These are phyloP conservation scores for Myxozyma geophila DNA, from an alignment of 805 yeast species.

Conservation along the genomic window DNA sequence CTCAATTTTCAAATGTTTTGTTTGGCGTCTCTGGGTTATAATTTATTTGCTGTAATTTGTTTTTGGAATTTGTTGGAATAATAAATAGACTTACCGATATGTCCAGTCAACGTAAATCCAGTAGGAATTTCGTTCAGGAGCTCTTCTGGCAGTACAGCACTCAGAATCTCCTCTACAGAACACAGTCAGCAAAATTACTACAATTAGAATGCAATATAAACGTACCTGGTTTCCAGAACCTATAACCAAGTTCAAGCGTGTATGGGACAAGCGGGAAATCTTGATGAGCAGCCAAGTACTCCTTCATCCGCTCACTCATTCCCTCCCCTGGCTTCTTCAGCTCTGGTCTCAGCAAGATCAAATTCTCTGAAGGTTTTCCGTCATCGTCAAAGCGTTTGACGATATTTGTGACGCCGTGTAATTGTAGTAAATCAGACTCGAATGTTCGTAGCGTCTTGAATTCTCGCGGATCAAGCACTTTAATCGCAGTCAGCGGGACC, in stretches of 20 bases:
- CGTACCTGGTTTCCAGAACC: constrained; percentile 71
- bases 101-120: constrained; percentile 93
- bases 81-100: constrained; percentile 50
- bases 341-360: constrained; percentile 28
- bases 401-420: constrained; percentile 75
- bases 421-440: constrained; percentile 63
- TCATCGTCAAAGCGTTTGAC: constrained; percentile 49
- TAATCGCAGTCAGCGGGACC: constrained; percentile 68
- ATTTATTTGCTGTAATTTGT: not conserved
- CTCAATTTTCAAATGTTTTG: not conserved
- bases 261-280: constrained; percentile 53
- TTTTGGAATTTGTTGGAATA: not conserved
- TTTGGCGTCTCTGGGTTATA: not conserved
- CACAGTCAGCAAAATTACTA: not conserved
- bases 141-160: constrained; percentile 74
- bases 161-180: constrained; percentile 70
- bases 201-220: not conserved
- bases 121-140: constrained; percentile 76
- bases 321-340: constrained; percentile 8
- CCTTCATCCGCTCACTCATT: constrained; percentile 52
- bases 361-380: constrained; percentile 42
- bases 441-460: constrained; percentile 68
- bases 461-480: constrained; percentile 65
- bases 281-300: constrained; percentile 54
- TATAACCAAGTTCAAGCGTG: constrained; percentile 63